Conservation (phyloP, 306 rosid genomes). For the Calophaca sinica region DNA sequence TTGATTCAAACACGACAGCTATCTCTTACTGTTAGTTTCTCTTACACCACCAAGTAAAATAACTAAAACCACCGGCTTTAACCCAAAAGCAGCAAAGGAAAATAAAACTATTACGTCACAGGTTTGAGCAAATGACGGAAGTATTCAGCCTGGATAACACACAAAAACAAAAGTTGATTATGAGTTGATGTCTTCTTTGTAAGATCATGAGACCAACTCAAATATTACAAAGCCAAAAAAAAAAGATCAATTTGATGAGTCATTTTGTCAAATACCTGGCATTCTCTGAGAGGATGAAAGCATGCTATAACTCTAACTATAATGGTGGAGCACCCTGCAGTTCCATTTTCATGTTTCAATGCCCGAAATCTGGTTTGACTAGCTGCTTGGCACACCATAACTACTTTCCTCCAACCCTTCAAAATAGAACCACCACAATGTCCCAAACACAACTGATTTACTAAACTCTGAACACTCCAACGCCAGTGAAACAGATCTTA, state of each 20-base stretch:
- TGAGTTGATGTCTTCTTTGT: background rate
- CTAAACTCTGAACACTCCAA: slow-evolving; percentile 28
- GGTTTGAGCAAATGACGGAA: slow-evolving; percentile 98
- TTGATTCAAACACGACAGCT: slow-evolving; percentile 54
- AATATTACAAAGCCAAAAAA: background rate
- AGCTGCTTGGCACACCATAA: slow-evolving; percentile 99
- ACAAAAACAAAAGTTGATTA: slow-evolving; percentile 26
- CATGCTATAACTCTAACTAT: slow-evolving; percentile 96
- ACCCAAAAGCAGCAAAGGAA: slow-evolving; percentile 49
- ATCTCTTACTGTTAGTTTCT: slow-evolving; percentile 10
- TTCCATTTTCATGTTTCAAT: slow-evolving; percentile 95
- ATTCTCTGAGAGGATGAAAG: slow-evolving; percentile 96
- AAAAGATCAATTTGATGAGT: background rate
- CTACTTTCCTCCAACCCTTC: slow-evolving; percentile 78
- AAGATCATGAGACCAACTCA: background rate
- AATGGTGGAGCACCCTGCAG: slow-evolving; percentile 84
- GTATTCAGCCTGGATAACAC: slow-evolving; percentile 86
- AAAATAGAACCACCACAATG: slow-evolving; percentile 49
- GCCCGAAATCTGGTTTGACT: slow-evolving; percentile 99
- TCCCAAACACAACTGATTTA: slow-evolving; percentile 46
- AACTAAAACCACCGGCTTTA: slow-evolving; percentile 71
- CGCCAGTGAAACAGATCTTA: slow-evolving; percentile 6
- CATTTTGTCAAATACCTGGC: slow-evolving; percentile 73
- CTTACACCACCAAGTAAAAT: slow-evolving; percentile 69
- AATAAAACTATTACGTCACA: slow-evolving; percentile 77